A percentile compares a stretch with the other conserved stretches of the same genome.
These are phyloP conservation scores for Wickerhamiella sorbophila DNA, from an alignment of 805 yeast genomes.

Conservation along the genomic window DNA sequence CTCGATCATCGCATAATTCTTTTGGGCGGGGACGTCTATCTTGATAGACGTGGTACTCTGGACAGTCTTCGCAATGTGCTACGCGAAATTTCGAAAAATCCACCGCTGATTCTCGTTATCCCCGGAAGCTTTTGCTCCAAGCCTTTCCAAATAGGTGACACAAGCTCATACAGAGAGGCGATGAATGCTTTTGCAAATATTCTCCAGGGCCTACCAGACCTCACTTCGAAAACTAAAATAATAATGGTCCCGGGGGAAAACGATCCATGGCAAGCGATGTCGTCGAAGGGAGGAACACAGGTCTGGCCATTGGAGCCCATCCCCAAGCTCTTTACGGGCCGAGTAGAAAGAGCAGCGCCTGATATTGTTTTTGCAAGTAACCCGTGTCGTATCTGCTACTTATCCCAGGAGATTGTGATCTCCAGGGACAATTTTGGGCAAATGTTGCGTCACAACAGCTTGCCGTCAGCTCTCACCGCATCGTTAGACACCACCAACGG, in stretches of 20 bases:
- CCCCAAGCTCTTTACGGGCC: conserved; percentile 55
- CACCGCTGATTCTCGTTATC: conserved; percentile 59
- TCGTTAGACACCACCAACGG: conserved; percentile 20
- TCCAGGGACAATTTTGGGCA: conserved; percentile 59
- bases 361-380: conserved; percentile 52
- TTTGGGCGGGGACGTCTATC: conserved; percentile 58
- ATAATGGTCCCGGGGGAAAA: conserved; percentile 76
- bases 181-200: conserved; percentile 65
- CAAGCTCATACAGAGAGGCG: conserved; percentile 36
- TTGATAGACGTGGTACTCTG: conserved; percentile 45
- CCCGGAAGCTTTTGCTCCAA: conserved; percentile 65
- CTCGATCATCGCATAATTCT: conserved; percentile 46
- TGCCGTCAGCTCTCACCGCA: conserved; percentile 22
- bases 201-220: conserved; percentile 41
- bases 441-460: conserved; percentile 56
- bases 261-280: conserved; percentile 83
- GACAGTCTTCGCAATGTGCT: conserved; percentile 57
- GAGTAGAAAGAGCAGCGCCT: conserved; percentile 44
- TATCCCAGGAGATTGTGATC: conserved; percentile 71
- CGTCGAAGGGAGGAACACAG: conserved; percentile 42
- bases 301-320: conserved; percentile 62
- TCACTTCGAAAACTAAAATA: conserved; percentile 41
- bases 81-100: conserved; percentile 35
- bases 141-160: conserved; percentile 46
- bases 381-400: conserved; percentile 63